Base-by-base conservation (phyloP, 768 basidiomycete genomes). In the Auricularia sp. region DNA sequence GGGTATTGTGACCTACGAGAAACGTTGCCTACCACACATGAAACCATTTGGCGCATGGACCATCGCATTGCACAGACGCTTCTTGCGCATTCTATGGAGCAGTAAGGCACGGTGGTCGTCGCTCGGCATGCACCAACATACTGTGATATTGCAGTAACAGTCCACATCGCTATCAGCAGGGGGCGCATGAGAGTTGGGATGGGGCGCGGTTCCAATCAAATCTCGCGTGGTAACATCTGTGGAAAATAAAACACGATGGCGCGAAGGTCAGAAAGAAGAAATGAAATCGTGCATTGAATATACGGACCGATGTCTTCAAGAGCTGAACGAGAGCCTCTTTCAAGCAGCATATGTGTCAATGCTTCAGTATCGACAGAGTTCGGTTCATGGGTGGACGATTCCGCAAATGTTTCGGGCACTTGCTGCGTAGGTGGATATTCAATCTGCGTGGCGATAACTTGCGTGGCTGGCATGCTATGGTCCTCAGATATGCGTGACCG, bases 31-130 rank as follows among this genome's bases (percentile, higher is more conserved):
- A 90, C 90, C 90, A 93, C 53, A 85, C 69, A 72, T 93, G 91
- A 71, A 82, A 87, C 89, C 89, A 91, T 64, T 77, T 81, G 18
- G 77, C 77, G 73, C 91, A 91, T n/a, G 79, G 83, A 8, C 84
- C 85, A 65, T 91, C 88, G 69, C 90, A 93, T 64, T 83, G 62
- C 61, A 66, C 79, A 64, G 83, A 80, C 35, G 68, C 70, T 29
- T 81, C 78, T 66, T 87, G 87, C 35, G 86, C 84, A 16, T 77
- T 69, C 87, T 90, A 29, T 29, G 29, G 70, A 35, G 65, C 60
- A 56, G 12, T 35, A 34, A 35, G 53, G 21, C 2, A 61, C 35
- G 23, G 18, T 2, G 16, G 18, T 59, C 33, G 18, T 23, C 3
- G 29, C n/a, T 33, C 18, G 18, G 47, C 44, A 14, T 14, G 7